Evolutionary conservation across 1,284 basidiomycete species (phyloP), one percentile per base, ranked within the genome.

Genomic region (Ceratobasidium papillatum): DNA sequence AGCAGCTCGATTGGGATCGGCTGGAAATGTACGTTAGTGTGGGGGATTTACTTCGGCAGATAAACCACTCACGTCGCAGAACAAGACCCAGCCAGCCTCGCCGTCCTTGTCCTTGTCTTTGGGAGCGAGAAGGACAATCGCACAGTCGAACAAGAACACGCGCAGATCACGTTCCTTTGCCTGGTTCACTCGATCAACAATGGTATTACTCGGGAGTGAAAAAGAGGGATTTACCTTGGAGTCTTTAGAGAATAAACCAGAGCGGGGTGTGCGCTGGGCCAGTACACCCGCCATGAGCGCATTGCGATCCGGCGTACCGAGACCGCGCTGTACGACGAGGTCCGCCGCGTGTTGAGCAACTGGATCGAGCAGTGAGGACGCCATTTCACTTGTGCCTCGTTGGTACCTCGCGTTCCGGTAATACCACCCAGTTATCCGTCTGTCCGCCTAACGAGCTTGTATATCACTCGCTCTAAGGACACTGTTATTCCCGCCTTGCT

Each of bases 81-180:
- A 72, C 30, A 51, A 22, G 12, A 49, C 41, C 68, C 68, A 72
- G 45, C 56, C 58, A 17, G 56, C 34, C 34, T 61, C 56, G 25
- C 59, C 59, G 38, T 62, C 59, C 58, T 61, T 72, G 41, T 72
- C 68, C 54, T 72, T 72, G 25, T 56, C 54, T 30, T 72, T 72
- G 9, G 68, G 68, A 25, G 68, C 58, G 41, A 72, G 68, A 7
- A 72, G 41, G 1, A 72, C 68, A 22, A 72, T 72, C 2, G 68
- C 68, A 51, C 68, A 72, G 58, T 72, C 56, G 45, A 72, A 72
- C 22, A 72, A 34, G 43, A 72, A 72, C n/a, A 72, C 68, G 27
- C 68, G 68, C 54, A 72, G 58, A 22, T 72, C 68, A 45, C 68
- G 68, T 43, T 72, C 68, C 32, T 72, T 72, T 38, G 30, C 51